Evolutionary conservation across 768 basidiomycete species (phyloP), one percentile per base, ranked within the genome.

Genomic region (Pisolithus marmoratus): DNA sequence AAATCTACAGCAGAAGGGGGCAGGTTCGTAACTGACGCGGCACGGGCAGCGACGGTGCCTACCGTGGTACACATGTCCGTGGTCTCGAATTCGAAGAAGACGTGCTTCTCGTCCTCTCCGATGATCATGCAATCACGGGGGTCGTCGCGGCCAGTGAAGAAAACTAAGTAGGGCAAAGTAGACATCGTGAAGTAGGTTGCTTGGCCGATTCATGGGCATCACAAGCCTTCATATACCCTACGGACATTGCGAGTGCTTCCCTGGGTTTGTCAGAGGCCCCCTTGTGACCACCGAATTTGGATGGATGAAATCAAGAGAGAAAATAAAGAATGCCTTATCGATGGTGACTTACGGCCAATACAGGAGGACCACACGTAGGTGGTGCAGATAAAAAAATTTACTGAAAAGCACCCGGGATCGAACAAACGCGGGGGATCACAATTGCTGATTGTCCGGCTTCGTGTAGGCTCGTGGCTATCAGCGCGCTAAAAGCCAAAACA

Each of bases 31-130:
- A 72, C 75, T 56, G 46, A 44, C 49, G 56, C 26, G 11, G 51
- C 34, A 41, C 37, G 23, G 42, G 59, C 31, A 57, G 46, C 51
- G 49, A 26, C 45, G 23, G 34, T 50, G 66, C 73, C 61, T 60
- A 81, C 82, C 61, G 31, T 49, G 56, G 49, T 50, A 41, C 62
- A 59, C 40, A 63, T 43, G 23, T 53, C 15, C 36, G 49, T 4
- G 11, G 86, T 88, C 63, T 83, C 80, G 66, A 89, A 87, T 61
- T 75, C 79, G 63, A 82, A 79, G 70, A 79, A 84, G 58, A 85
- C 67, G 1, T 78, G 78, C 57, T 72, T 75, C 29, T 70, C 71
- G 66, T 80, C 80, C 60, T 83, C 78, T 38, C 85, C 84, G 58
- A 87, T 86, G 70, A 87, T 69, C 52, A 81, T 75, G 63, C 82